Evolutionary conservation across 164 flowering plant species (phyloP), one percentile per base, ranked within the genome.

Genomic region (Macadamia tetraphylla): DNA sequence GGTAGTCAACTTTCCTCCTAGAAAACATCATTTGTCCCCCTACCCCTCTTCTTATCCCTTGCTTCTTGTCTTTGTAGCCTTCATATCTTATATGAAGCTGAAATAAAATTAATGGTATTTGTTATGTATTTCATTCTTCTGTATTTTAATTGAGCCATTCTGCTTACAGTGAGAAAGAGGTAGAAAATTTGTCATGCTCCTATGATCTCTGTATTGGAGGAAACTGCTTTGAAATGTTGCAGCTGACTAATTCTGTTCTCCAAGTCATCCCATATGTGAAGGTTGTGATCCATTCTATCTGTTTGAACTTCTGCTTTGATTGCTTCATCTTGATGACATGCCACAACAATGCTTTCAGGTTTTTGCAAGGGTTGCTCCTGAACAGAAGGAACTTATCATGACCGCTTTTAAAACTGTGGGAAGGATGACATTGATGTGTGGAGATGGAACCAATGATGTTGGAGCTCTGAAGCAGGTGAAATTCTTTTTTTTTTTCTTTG

Each of bases 361-460:
- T 67, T 92, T 91, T 80, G 97, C 98, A 9, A 87, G 98, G 79
- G 98, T 92, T 72, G 97, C 98, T 64, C 98, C 97, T 14, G 91
- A 90, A 71, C 98, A 94, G 73, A 94, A 94, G 71, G 98, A 91
- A 79, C 94, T 94, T 57, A 90, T 94, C 64, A 55, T 94, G 85
- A 94, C 97, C 62, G 90, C 97, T 63, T 83, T 88, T 58, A 94
- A 87, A 78, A 81, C 86, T 5, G 97, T 91, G 15, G 98, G 98
- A 63, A 87, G 98, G 81, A 78, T 86, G 68, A 88, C 98, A 59
- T 66, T 94, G 76, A 94, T 94, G 98, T 92, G 98, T 78, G 98
- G 98, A 65, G 98, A 94, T 85, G 97, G 98, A 43, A 94, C 98
- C 30, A 91, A 94, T 81, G 98, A 94, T 75, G 97, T 94, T 71